Evolutionary conservation across 768 basidiomycete genomes (phyloP), one percentile per base, ranked within the genome.

Genomic region (Paxillus rubicundulus): DNA sequence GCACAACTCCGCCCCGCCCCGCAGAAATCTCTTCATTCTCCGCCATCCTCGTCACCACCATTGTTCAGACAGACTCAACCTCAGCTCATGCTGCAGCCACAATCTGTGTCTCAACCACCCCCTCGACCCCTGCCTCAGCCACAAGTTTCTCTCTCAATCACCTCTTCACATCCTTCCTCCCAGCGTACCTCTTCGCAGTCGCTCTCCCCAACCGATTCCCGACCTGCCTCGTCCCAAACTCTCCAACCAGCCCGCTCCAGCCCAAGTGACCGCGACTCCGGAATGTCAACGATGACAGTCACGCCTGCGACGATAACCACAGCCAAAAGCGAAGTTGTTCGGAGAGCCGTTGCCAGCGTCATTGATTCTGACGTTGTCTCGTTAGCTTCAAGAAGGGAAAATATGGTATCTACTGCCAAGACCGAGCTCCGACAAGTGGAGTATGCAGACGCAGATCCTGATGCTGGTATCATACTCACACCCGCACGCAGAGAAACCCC

Each of bases 331-430:
- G 78, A 74, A 18, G 67, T 84, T 10, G 80, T 76, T 21, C 71
- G 79, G 50, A 70, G 78, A 18, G 75, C 80, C 12, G 72, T 78
- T 9, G 82, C 82, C n/a, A 79, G 77, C 40, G 73, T 82, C 16
- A 64, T 82, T 36, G 71, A 74, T 41, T 57, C 67, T 21, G 69
- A 69, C 40, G 27, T 50, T 5, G 58, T 69, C 14, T 64, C 67
- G 2, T 17, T 59, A 9, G 8, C 48, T 43, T 56, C 63, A 10
- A 47, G 17, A 27, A 53, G 55, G 5, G 63, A 56, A 47, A 59
- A 56, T 17, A 36, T 45, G 12, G 32, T 49, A 39, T 55, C 55
- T 21, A 44, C 60, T 44, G 57, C 50, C 34, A 51, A 53, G 13
- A 12, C 53, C 32, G 53, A 53, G 17, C 32, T 47, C 1, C 49